Conservation (phyloP, 345 rosid genomes). For the Moringa oleifera region DNA sequence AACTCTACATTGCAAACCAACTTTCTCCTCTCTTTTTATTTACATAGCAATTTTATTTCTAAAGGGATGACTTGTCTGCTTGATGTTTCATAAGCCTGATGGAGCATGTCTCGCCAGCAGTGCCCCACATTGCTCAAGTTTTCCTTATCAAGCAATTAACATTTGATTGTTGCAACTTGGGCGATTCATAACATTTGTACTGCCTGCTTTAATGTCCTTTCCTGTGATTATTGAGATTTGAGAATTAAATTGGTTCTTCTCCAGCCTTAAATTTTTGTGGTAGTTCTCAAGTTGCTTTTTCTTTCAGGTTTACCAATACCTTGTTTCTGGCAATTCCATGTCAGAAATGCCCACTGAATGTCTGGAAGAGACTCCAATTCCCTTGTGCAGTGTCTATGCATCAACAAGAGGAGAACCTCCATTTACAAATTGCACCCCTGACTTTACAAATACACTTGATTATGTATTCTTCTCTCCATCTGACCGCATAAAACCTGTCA, state of each 20-base stretch:
- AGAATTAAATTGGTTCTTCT: background rate
- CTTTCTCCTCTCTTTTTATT: no score
- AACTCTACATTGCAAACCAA: no score
- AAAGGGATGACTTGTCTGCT: no score
- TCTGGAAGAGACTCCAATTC: slow-evolving; percentile 51
- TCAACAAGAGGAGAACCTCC: slow-evolving; percentile 70
- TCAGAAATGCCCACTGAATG: slow-evolving; percentile 23
- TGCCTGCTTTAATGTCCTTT: background rate
- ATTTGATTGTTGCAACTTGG: no score
- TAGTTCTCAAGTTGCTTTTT: background rate
- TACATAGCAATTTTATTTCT: no score
- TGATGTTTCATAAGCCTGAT: no score
- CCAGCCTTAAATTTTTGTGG: background rate
- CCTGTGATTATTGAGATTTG: no score
- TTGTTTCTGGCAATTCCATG: slow-evolving; percentile 50
- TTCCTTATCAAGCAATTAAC: background rate
- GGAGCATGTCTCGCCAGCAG: no score
- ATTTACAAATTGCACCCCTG: slow-evolving; percentile 89
- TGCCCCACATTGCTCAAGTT: no score
- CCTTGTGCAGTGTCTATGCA: slow-evolving; percentile 64
- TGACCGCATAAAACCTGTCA: slow-evolving; percentile 45
- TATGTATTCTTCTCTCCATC: slow-evolving; percentile 74
- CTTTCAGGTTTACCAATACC: slow-evolving; percentile 75
- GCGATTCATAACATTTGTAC: no score
- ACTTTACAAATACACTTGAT: slow-evolving; percentile 74